Base-by-base conservation (phyloP, 2,329 filamentous ascomycete genomes). In the Neurospora sp. region DNA sequence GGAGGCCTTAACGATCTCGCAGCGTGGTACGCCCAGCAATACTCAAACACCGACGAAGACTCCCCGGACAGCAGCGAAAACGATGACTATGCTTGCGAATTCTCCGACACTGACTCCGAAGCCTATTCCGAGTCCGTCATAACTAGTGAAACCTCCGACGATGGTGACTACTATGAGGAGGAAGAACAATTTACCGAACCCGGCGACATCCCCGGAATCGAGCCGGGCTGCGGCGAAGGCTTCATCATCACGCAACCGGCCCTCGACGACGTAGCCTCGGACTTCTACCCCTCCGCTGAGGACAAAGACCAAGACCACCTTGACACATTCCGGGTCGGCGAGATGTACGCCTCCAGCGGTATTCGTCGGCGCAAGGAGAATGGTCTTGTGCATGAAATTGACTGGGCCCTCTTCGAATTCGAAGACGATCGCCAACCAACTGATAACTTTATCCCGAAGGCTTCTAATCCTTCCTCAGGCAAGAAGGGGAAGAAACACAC, bases 401-500 rank as follows among this genome's bases (percentile, higher is more conserved):
- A 98, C 79, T 98, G 95, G 95, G 93, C 94, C 0, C 83, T 98
- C 2, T 93, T 98, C 75, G 89, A 92, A 74, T 92, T 98, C 73
- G 83, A 90, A 11, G 84, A 90, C 4, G 86, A 90, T 11, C 88
- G 95, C 1, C 82, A 90, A 15, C 92, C 95, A 3, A 83, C 86
- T 0, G 86, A 88, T 71, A 97, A 97, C 75, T 80, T 87, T 11
- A 90, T 97, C 28, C 87, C 87, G 2, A 74, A 75, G 68, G 75
- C 66, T 71, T 62, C 52, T 4, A 10, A 10, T 7, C 19, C 19
- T 15, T 0, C 19, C 2, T 28, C 43, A 2, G 43, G 11, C 19
- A 52, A 15, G 10, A 52, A 52, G 2, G 43, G 19, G 11, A 52
- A 52, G 19, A 43, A 71, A 15, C 23, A 52, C 42, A 15, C 19